Evolutionary conservation across 164 flowering plant genomes (phyloP), one percentile per base, ranked within the genome.

Genomic region (Cinnamomum micranthum): DNA sequence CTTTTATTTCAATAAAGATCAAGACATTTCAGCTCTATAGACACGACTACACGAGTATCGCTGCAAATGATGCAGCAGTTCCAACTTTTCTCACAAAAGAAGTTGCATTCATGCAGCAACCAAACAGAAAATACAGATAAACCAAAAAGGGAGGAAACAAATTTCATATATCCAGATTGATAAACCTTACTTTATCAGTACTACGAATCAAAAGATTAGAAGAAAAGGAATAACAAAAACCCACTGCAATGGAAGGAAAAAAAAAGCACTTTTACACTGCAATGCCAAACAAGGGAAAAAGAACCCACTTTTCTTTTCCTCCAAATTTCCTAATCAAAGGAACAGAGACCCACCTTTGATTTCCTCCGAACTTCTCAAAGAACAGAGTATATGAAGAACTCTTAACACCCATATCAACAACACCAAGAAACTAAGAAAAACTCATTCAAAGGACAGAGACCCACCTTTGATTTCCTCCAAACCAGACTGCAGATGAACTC

Each of bases 401-500:
- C 27, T 25, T 25, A 20, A 65, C 25, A 28, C n/a, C 60, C n/a
- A 15, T 55, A 55, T 1, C n/a, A 15, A 15, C 6, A 55, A 55
- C 17, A 15, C 12, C n/a, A 14, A 55, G 60, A 55, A 55, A 14
- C 20, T 19, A 3, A 6, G 6, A 55, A 55, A 55, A 55, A 20
- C 60, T 55, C 6, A 55, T 0, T 15, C 6, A 15, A 55, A 55
- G 60, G 19, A 20, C 17, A 31, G 66, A 64, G 28, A 62, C 79
- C 60, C 74, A 95, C 99, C 99, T 88, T 88, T 95, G 3, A 93
- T 88, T 87, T 92, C 97, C 73, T 91, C 99, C 69, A 91, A 71
- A 78, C 86, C 86, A 74, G 99, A 85, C 66, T 84, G 94, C 73
- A 88, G 73, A 69, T 88, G 88, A 74, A 88, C 82, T 73, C 86